Evolutionary conservation across 176 grass and related monocot species (phyloP).

Genomic region (Thinopyrum elongatum): DNA sequence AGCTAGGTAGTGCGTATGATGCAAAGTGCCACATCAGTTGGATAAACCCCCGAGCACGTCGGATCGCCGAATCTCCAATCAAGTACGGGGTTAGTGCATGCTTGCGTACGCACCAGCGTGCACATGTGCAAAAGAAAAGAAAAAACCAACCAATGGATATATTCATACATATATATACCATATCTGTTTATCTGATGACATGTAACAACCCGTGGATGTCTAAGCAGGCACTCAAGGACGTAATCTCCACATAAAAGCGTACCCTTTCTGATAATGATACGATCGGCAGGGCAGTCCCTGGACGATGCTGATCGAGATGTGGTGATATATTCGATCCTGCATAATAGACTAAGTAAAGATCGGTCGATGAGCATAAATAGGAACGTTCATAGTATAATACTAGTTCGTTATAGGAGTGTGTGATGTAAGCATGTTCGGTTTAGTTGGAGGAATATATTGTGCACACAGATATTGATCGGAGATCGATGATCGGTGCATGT

Average conservation of each 20-base stretch:
- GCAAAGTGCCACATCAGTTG: conserved; percentile 42
- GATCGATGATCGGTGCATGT: too few relatives aligned
- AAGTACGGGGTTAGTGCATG: conserved; percentile 21
- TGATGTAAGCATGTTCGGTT: background rate
- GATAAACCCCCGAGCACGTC: conserved; percentile 32
- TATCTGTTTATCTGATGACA: conserved; percentile 13
- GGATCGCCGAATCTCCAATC: conserved; percentile 21
- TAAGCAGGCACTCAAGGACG: conserved; percentile 36
- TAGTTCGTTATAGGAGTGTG: background rate
- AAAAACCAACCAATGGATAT: background rate
- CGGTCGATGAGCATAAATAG: background rate
- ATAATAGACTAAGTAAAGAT: background rate
- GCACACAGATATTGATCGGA: background rate
- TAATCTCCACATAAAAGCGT: conserved; percentile 14
- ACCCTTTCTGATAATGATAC: conserved; percentile 21
- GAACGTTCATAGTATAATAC: background rate
- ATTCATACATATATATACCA: background rate
- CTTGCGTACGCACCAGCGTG: background rate
- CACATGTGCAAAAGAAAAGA: background rate
- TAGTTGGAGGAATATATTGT: background rate
- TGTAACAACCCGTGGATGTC: background rate
- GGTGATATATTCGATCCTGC: background rate
- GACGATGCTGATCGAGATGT: background rate
- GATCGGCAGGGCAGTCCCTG: background rate
- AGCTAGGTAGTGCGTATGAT: background rate